phyloP scores from a whole-genome alignment of 2,329 filamentous ascomycete species.

The Claviceps capensis region DNA sequence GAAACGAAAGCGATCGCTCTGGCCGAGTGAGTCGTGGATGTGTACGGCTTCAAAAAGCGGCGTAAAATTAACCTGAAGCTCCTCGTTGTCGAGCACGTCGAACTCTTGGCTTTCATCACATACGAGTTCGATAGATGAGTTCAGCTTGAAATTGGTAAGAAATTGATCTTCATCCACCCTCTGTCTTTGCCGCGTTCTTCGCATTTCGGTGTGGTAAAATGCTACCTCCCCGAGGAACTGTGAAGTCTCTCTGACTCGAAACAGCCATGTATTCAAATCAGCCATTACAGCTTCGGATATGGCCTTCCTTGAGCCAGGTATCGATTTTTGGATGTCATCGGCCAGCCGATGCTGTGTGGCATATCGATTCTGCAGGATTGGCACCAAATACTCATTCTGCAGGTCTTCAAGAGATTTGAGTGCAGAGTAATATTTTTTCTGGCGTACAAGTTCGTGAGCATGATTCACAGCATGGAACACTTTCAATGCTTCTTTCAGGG shows the following conservation, averaged over 20 bases:
- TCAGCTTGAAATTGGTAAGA: slow-evolving; percentile 74
- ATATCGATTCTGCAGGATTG: slow-evolving; percentile 62
- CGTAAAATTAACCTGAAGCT: slow-evolving; percentile 86
- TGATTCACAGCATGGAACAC: slow-evolving; percentile 88
- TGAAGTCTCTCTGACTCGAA: slow-evolving; percentile 85
- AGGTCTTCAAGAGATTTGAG: slow-evolving; percentile 88
- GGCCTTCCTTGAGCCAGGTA: slow-evolving; percentile 79
- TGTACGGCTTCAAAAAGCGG: slow-evolving; percentile 91
- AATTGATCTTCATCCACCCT: slow-evolving; percentile 63
- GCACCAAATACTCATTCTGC: slow-evolving; percentile 81
- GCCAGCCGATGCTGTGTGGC: slow-evolving; percentile 91
- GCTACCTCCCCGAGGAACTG: slow-evolving; percentile 93
- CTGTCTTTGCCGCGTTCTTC: slow-evolving; percentile 70
- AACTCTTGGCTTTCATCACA: slow-evolving; percentile 94
- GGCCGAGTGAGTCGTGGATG: slow-evolving; percentile 87
- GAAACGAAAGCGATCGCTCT: slow-evolving; percentile 77
- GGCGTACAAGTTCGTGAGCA: slow-evolving; percentile 78
- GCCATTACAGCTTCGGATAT: slow-evolving; percentile 96
- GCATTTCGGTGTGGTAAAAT: slow-evolving; percentile 88
- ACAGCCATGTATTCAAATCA: slow-evolving; percentile 94
- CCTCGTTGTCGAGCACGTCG: slow-evolving; percentile 88
- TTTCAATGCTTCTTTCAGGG: slow-evolving; percentile 79
- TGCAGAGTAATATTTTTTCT: slow-evolving; percentile 92
- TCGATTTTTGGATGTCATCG: slow-evolving; percentile 89
- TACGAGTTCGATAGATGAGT: slow-evolving; percentile 89